Conservation (phyloP, 139 green algal species). For the Axilococcus clingmanii region DNA sequence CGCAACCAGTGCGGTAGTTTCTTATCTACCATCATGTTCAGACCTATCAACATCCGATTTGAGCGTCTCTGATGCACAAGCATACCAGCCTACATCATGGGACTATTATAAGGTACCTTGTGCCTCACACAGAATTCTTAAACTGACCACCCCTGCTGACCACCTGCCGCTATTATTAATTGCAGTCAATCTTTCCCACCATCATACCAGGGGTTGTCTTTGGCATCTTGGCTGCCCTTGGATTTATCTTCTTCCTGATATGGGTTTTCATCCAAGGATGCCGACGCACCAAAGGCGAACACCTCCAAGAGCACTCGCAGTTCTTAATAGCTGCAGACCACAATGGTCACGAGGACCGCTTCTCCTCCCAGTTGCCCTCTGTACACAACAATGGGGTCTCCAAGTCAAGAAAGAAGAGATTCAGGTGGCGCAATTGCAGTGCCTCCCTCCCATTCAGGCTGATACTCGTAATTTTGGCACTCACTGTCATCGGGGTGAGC, state of each 20-base stretch:
- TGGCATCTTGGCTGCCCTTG: conserved; percentile 6
- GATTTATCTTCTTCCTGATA: conserved; percentile 15
- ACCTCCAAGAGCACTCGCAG: neutral
- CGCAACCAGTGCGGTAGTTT: too few species aligned
- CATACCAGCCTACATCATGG: neutral
- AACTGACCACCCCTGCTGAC: too few species aligned
- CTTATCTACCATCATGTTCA: too few species aligned
- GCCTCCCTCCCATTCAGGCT: too few species aligned
- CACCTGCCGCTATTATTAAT: too few species aligned
- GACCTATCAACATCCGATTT: neutral
- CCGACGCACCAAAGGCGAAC: neutral
- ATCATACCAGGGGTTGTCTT: conserved; percentile 19
- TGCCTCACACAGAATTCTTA: too few species aligned
- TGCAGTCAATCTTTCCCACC: conserved; percentile 12
- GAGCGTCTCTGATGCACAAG: neutral
- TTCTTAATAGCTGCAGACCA: neutral
- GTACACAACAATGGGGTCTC: too few species aligned
- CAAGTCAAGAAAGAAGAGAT: too few species aligned
- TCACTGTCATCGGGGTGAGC: conserved; percentile 1
- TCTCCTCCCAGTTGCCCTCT: too few species aligned
- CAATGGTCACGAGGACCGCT: neutral
- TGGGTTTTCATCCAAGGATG: conserved; percentile 2
- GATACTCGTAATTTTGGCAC: conserved; percentile 4
- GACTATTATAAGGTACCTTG: conserved; percentile 2
- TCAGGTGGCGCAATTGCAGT: too few species aligned